Base-by-base conservation (phyloP, 1,139 yeast genomes). In the Hemisphaericaspora lyxosophila region DNA sequence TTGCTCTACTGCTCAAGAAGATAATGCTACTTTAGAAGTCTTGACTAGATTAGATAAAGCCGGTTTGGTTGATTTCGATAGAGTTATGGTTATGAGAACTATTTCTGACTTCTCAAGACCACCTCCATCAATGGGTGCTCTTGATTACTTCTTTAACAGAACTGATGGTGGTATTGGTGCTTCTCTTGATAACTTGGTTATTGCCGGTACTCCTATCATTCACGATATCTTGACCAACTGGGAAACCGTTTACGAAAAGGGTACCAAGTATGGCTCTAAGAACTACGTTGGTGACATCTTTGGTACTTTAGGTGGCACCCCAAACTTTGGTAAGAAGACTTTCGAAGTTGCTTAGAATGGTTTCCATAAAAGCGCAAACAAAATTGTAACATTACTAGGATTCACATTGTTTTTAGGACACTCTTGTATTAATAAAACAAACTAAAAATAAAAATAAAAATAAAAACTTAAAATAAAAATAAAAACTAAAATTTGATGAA, bases 1-100 rank as follows among this genome's bases (percentile, higher is more conserved):
- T 64, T 78, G 85, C 57, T 57, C 81, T 24, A 76, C 84, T 34
- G 85, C 83, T 39, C 85, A 80, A 59, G 87, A 81, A 59, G 86
- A 81, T 55, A 78, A 80, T 53, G 86, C 86, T 24, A 68, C 82
- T 9, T 70, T 80, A 51, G 84, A 80, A 55, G 78, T 80, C 3
- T 59, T 80, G 43, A 54, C 76, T 30, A 74, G 87, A 62, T 69
- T 75, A 53, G 75, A 77, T 46, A 64, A 62, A 45, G 64, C 64
- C 49, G 84, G 82, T 14, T 64, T 79, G 45, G 77, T 75, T 36
- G 82, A 78, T 54, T 80, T 60, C 55, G 64, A 70, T 44, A 71
- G 85, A 59, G 65, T 81, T 42, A 77, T 80, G 22, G 67, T 80
- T 20, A 67, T 80, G 80, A 75, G 86, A 65, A 68, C 85, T 19